Evolutionary conservation across 345 rosid genomes (phyloP), one percentile per base, ranked within the genome.

Genomic region (Acer campestre): DNA sequence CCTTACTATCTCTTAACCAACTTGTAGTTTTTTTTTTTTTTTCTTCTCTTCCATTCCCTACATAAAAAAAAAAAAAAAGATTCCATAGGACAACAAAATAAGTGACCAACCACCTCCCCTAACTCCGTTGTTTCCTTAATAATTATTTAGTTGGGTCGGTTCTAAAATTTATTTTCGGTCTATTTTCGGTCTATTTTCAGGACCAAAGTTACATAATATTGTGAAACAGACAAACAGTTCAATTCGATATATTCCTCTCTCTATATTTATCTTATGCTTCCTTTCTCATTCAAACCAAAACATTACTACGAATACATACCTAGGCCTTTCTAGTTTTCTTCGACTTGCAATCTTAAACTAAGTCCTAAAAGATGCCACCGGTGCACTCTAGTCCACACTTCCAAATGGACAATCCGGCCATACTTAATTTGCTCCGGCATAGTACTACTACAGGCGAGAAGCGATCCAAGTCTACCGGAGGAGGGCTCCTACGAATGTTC

Each of bases 391-490:
- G 94, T 82, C 95, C 95, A 1, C 88, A 71, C 80, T 87, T 80
- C 82, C 92, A 85, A 42, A 92, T 89, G 89, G 95, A 95, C 68
- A 87, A 87, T 83, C 93, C 92, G 7, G 88, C 98, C n/a, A 78
- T 95, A 61, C 70, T 88, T 7, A 88, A 94, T 2, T 83, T 93
- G 53, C 91, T 95, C 82, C 91, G 90, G 72, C 93, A 87, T 70
- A 80, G 85, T 11, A 40, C 85, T 75, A 80, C 83, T 7, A 61
- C 78, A 2, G 82, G 82, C 0, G 82, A 89, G 71, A 91, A 91
- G 85, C 82, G 90, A 1, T 67, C 87, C 0, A 93, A 89, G 82
- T 86, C 89, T 16, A 61, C 79, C 0, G 77, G 98, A 0, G 77
- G 98, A 0, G 97, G 99, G 11, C 88, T 95, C 8, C 80, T 95